These are phyloP conservation scores for Salix suchowensis DNA, from an alignment of 345 rosid genomes.

Conservation along the genomic window DNA sequence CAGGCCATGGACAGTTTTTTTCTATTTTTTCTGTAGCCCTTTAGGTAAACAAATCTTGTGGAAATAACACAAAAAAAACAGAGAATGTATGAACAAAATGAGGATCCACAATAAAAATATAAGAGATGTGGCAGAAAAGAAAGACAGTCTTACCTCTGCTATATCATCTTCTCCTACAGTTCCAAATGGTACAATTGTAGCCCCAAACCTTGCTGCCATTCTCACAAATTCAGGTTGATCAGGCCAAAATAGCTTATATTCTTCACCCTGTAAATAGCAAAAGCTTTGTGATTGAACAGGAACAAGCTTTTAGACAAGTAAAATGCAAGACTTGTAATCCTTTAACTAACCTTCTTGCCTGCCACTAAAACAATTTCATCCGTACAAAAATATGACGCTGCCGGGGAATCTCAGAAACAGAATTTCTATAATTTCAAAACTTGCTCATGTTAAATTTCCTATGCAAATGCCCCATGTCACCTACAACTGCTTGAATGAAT, in stretches of 20 bases:
- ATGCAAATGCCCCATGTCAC: not conserved
- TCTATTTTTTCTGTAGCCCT: not conserved
- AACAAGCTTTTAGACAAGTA: not conserved
- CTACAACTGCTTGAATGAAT: not conserved
- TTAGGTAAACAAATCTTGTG: not conserved
- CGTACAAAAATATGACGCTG: not conserved
- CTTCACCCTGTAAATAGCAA: constrained; percentile 54
- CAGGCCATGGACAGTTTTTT: not conserved
- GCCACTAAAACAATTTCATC: not conserved
- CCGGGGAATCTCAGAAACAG: not conserved
- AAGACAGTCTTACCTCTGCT: constrained; percentile 41
- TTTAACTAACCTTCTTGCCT: not conserved
- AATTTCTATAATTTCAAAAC: not conserved
- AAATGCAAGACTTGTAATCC: not conserved
- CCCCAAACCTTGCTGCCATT: constrained; percentile 75
- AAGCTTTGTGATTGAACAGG: not conserved
- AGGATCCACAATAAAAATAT: not conserved
- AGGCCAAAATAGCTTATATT: constrained; percentile 66
- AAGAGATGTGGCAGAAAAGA: not conserved
- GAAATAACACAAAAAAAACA: not conserved
- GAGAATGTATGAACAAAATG: not conserved
- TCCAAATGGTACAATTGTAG: constrained; percentile 76
- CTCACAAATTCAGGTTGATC: constrained; percentile 71
- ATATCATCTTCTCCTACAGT: constrained; percentile 74
- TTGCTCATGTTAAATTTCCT: not conserved